Conservation (phyloP, 805 yeast species). For the Ogataea corticis region DNA sequence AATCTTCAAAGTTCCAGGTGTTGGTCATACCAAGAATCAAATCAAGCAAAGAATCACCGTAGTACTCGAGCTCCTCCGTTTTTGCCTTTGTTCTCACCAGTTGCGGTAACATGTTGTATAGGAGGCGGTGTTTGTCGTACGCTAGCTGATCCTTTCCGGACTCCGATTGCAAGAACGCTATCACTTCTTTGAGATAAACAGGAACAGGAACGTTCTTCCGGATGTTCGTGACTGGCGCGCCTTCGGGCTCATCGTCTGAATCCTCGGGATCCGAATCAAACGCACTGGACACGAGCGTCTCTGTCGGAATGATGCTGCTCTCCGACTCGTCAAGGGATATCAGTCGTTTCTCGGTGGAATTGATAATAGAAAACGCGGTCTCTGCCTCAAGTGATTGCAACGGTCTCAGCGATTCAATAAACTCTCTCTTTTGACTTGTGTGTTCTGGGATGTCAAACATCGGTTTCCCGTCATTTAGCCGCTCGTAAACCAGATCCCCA, state of each 20-base stretch:
- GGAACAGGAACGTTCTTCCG: slow-evolving; percentile 46
- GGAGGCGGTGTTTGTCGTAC: slow-evolving; percentile 49
- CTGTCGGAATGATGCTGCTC: neutral
- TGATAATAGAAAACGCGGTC: neutral
- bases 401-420: slow-evolving; percentile 8
- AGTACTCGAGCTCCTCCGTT: slow-evolving; percentile 60
- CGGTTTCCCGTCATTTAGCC: slow-evolving; percentile 33
- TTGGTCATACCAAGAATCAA: slow-evolving; percentile 56
- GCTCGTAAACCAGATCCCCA: slow-evolving; percentile 50
- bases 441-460: slow-evolving; percentile 32
- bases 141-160: slow-evolving; percentile 44
- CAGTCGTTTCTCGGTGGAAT: neutral
- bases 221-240: slow-evolving; percentile 45
- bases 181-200: slow-evolving; percentile 71
- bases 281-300: neutral
- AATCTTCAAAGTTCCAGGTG: slow-evolving; percentile 53
- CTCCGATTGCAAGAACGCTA: slow-evolving; percentile 53
- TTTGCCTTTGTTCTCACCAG: slow-evolving; percentile 67
- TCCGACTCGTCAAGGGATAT: neutral
- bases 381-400: neutral
- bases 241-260: slow-evolving; percentile 49
- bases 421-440: slow-evolving; percentile 16
- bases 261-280: slow-evolving; percentile 38
- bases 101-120: slow-evolving; percentile 53
- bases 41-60: slow-evolving; percentile 54